Evolutionary conservation across 2,329 filamentous ascomycete genomes (phyloP).

Genomic region (Lecanicillium sp.): DNA sequence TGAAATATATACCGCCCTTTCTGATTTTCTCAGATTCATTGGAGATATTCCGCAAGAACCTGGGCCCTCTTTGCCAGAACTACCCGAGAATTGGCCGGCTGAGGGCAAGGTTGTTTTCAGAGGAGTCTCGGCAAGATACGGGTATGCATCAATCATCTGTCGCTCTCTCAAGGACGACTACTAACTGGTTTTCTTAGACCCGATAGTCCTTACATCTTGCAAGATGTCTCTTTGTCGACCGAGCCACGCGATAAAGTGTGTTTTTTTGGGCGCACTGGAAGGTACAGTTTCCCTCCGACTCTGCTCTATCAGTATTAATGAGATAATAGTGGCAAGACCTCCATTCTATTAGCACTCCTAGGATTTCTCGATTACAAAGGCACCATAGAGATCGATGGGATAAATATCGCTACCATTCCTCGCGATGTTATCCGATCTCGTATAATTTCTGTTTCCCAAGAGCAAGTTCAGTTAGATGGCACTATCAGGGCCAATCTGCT

Average conservation of each 20-base stretch:
- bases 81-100: neutral
- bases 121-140: neutral
- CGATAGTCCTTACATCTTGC: too few species aligned
- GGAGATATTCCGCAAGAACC: neutral
- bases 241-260: slow-evolving; percentile 37
- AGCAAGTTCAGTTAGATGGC: slow-evolving; percentile 36
- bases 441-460: slow-evolving; percentile 40
- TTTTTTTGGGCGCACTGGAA: slow-evolving; percentile 40
- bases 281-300: neutral
- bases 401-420: slow-evolving; percentile 34
- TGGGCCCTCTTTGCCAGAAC: neutral
- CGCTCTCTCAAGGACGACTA: too few species aligned
- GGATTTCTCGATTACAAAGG: slow-evolving; percentile 33
- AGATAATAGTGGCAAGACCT: slow-evolving; percentile 38
- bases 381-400: slow-evolving; percentile 34
- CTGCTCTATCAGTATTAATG: neutral
- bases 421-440: slow-evolving; percentile 34
- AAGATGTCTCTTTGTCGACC: slow-evolving; percentile 5
- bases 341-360: slow-evolving; percentile 37
- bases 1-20: neutral
- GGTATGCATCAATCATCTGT: too few species aligned
- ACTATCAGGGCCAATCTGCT: slow-evolving; percentile 39
- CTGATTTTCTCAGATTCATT: neutral
- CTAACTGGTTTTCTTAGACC: too few species aligned
- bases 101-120: neutral